Base-by-base conservation (phyloP, 805 yeast genomes). In the Lipomyces chichibuensis region DNA sequence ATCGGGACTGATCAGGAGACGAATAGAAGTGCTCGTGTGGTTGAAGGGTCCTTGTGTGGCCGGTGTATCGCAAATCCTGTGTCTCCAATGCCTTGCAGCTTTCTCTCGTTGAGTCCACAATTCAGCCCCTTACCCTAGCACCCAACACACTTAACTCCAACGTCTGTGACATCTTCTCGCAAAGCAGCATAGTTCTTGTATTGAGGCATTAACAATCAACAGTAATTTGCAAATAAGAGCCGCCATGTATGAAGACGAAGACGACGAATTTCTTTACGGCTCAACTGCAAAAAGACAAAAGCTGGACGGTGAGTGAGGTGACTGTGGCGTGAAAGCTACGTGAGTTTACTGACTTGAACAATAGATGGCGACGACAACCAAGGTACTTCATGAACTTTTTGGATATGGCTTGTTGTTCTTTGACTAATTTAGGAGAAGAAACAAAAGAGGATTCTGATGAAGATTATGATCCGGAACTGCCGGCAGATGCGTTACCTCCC, bases 231-330 rank as follows among this genome's bases (percentile, higher is more conserved):
- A 43, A n/a, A 8, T 43, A 43, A 17, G n/a, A 43, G 8, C 7
- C 20, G 20, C 49, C 2, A 63, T 51, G 59, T 65, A 61, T 59
- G 81, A 77, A 32, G 91, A 88, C 65, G 91, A 88, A 69, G 92
- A 87, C 65, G 90, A 88, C 74, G 91, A 88, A 25, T 88, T 84
- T 74, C 82, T 87, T 66, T 87, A 87, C 74, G 89, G 89, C 14
- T 75, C 78, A 37, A 69, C 67, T n/a, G 62, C 74, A 20, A 80
- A 80, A 71, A 75, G 71, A 65, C 79, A 65, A 58, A 75, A 74
- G 73, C 59, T 64, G 27, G 72, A 62, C 1, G 63, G 67, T 66
- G 55, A 14, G 69, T 58, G 14, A 49, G 20, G 23, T 20, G 63
- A 23, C 32, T 59, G 51, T 29, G 35, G 25, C 17, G 14, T 53